Percentiles rank a stretch among this genome's conserved stretches.
These are phyloP conservation scores for Amanita phalloides DNA, from an alignment of 768 basidiomycete species.

Conservation along the genomic window DNA sequence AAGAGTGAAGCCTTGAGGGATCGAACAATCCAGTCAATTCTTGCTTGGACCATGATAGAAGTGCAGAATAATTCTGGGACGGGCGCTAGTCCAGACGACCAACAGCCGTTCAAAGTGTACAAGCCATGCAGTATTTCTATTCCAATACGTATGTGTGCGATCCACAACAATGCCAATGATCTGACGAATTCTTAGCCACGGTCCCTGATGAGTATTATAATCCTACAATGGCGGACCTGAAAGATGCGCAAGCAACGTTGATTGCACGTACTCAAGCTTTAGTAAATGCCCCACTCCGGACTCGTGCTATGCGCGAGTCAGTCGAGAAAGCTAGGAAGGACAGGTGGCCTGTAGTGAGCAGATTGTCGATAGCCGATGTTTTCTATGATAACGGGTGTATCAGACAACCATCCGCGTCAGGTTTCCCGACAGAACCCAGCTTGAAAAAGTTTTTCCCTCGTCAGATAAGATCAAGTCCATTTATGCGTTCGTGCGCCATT, in stretches of 20 bases:
- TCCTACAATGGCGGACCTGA: slow-evolving; percentile 62
- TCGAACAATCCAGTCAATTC: background rate
- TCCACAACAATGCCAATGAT: background rate
- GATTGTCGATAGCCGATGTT: background rate
- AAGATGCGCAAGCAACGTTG: slow-evolving; percentile 53
- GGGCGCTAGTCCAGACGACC: background rate
- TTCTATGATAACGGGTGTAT: background rate
- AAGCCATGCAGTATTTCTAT: slow-evolving; percentile 26
- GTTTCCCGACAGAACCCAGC: slow-evolving; percentile 72
- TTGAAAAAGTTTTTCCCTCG: slow-evolving; percentile 73
- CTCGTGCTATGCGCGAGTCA: slow-evolving; percentile 53
- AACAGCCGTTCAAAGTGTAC: slow-evolving; percentile 35
- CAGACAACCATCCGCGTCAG: slow-evolving; percentile 77
- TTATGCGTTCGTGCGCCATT: slow-evolving; percentile 73
- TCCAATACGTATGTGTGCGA: slow-evolving; percentile 21
- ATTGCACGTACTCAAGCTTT: slow-evolving; percentile 51
- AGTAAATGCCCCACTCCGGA: slow-evolving; percentile 58
- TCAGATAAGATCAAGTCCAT: slow-evolving; percentile 71
- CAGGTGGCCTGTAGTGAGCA: slow-evolving; percentile 62
- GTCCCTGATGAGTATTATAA: slow-evolving; percentile 69
- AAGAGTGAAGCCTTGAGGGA: background rate
- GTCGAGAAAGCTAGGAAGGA: slow-evolving; percentile 47
- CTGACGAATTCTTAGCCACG: slow-evolving; percentile 21
- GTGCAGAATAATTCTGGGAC: background rate
- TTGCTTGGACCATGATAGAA: background rate